These are phyloP conservation scores for Termitomyces sp. DNA, from an alignment of 768 basidiomycete species.

Conservation along the genomic window DNA sequence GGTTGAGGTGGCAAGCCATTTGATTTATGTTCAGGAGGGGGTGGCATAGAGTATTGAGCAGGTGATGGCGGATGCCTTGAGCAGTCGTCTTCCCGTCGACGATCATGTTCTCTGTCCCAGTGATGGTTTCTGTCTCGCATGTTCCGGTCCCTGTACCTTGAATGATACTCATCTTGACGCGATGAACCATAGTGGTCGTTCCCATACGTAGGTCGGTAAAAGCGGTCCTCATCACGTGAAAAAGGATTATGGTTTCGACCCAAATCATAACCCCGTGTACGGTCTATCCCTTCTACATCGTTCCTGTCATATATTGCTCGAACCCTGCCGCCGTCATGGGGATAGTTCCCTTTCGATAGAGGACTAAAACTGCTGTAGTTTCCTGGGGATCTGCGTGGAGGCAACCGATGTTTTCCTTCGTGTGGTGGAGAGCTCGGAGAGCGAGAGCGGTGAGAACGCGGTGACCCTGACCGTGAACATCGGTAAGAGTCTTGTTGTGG, in stretches of 20 bases:
- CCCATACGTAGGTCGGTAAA: conserved; percentile 18
- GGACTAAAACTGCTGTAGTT: conserved; percentile 29
- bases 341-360: conserved; percentile 24
- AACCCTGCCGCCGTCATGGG: conserved; percentile 26
- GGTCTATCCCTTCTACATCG: conserved; percentile 23
- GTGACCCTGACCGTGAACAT: conserved; percentile 18
- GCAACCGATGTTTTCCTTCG: conserved; percentile 32
- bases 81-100: conserved; percentile 18
- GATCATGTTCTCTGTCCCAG: conserved; percentile 13
- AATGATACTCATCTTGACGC: conserved; percentile 18
- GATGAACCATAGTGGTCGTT: conserved; percentile 21
- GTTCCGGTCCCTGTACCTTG: conserved; percentile 5
- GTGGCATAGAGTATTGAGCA: conserved; percentile 11
- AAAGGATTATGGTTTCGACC: conserved; percentile 9
- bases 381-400: conserved; percentile 30
- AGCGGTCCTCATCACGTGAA: conserved; percentile 15
- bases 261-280: conserved; percentile 19
- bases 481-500: conserved; percentile 18
- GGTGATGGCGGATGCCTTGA: conserved; percentile 18
- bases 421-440: conserved; percentile 32
- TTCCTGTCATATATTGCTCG: conserved; percentile 23
- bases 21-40: conserved; percentile 14
- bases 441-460: conserved; percentile 23
- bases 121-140: background rate
- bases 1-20: conserved; percentile 14